Conservation (phyloP, 352 stramenopile species). For the Globisporangium perplexum region DNA sequence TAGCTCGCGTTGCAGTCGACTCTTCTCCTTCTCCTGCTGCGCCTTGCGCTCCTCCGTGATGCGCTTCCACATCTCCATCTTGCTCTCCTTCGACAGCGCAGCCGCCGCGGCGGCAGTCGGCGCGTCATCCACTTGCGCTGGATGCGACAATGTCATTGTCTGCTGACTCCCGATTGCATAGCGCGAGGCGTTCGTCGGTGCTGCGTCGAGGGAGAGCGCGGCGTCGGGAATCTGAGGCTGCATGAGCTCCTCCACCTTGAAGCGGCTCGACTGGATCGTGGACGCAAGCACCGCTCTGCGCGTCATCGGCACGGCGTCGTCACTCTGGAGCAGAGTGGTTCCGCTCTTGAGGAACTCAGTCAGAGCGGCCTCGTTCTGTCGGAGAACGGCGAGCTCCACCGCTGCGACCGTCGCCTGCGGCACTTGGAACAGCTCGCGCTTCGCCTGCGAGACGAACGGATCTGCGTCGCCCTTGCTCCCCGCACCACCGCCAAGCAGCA, state of each 20-base stretch:
- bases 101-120: too few relatives aligned
- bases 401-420: constrained; percentile 7
- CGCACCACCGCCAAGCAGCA: constrained; percentile 9
- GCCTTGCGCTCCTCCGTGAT: constrained; percentile 43
- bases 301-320: neutral
- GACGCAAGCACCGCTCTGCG: constrained; percentile 2
- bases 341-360: constrained; percentile 20
- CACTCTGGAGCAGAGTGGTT: neutral
- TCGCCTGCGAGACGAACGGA: neutral
- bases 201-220: neutral
- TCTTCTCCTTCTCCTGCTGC: constrained; percentile 20
- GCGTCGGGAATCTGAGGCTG: neutral
- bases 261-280: constrained; percentile 6
- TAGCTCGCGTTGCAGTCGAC: constrained; percentile 11
- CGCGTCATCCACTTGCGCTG: neutral
- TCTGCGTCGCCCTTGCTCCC: neutral
- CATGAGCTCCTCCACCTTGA: constrained; percentile 17
- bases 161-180: neutral
- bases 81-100: constrained; percentile 38
- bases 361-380: constrained; percentile 17
- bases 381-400: constrained; percentile 19
- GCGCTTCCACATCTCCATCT: constrained; percentile 64
- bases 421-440: constrained; percentile 20
- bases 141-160: neutral
- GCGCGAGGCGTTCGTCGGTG: neutral